Evolutionary conservation across 768 basidiomycete genomes (phyloP), one percentile per base, ranked within the genome.

Genomic region (Naganishia vaughanmartiniae): DNA sequence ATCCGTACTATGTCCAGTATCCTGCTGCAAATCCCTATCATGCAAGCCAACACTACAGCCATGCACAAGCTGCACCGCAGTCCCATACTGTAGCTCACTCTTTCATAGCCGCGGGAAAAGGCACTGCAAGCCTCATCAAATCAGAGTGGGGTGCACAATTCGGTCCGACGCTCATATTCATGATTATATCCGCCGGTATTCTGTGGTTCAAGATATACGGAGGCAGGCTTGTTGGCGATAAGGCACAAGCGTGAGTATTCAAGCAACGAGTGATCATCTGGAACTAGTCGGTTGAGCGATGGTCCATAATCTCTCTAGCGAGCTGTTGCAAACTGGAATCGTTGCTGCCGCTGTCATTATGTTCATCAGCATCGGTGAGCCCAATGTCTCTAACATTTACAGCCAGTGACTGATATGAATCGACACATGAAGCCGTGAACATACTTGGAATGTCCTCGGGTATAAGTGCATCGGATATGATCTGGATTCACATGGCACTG

Each of bases 171-270:
- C 39, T 63, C 30, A n/a, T 63, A 0, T 63, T 63, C n/a, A 28
- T 63, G 60, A 24, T 45, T 19, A 17, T 63, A 1, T 36, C 60
- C 21, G 42, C 14, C 39, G 60, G 21, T 9, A 24, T 63, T n/a
- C 14, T 63, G 24, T 63, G 60, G 60, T 45, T 63, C 60, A 63
- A 63, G 30, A 30, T 63, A 19, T 45, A 63, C 33, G 60, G 60
- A 3, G 60, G 24, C 26, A 42, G 15, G 17, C 26, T 63, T 2
- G 60, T 63, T 15, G 60, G 60, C 24, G 60, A 63, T 15, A 42
- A 45, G 24, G 60, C 39, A 24, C 60, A 63, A 30, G 42, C 60
- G 60, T 63, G 42, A 63, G 60, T 63, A 6, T 3, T 42, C 6
- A 9, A 5, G 10, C 4, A 33, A 19, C 34, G 17, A 9, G 12